Conservation (phyloP, 106 monocot genomes). For the Dendrobium huoshanense region DNA sequence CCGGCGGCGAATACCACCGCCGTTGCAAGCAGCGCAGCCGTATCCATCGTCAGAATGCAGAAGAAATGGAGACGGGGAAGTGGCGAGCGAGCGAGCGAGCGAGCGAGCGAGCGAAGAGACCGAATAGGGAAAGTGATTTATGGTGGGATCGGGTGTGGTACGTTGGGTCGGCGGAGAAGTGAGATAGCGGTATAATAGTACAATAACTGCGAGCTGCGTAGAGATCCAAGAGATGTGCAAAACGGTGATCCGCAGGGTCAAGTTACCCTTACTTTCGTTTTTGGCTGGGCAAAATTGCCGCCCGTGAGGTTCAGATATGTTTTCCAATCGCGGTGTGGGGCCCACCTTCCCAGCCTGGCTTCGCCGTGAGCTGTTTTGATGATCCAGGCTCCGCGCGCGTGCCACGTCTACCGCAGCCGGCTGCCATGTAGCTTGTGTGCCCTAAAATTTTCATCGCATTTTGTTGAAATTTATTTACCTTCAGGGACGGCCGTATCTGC, state of each 20-base stretch:
- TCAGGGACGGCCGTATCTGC: too few species aligned
- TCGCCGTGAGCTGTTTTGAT: background rate
- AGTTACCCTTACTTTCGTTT: background rate
- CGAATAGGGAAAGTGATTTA: background rate
- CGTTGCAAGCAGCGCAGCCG: conserved; percentile 12
- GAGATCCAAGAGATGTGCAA: background rate
- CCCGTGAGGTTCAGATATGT: too few species aligned
- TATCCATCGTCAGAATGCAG: conserved; percentile 12
- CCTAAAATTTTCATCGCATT: too few species aligned
- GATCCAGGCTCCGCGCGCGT: background rate
- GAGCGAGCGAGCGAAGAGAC: background rate
- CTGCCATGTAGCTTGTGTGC: background rate
- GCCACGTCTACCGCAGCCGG: background rate
- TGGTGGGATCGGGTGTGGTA: too few species aligned
- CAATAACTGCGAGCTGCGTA: too few species aligned
- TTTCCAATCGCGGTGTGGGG: background rate
- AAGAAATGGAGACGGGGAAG: background rate
- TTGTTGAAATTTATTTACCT: too few species aligned
- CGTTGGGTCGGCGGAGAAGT: background rate
- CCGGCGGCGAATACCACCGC: conserved; percentile 11
- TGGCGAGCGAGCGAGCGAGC: too few species aligned
- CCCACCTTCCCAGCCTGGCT: background rate
- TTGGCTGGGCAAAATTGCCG: too few species aligned
- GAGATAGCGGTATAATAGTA: background rate
- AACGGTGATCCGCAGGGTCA: conserved; percentile 6